Evolutionary conservation across 2,329 filamentous ascomycete species (phyloP).

Genomic region (Dothiorella sarmentorum): DNA sequence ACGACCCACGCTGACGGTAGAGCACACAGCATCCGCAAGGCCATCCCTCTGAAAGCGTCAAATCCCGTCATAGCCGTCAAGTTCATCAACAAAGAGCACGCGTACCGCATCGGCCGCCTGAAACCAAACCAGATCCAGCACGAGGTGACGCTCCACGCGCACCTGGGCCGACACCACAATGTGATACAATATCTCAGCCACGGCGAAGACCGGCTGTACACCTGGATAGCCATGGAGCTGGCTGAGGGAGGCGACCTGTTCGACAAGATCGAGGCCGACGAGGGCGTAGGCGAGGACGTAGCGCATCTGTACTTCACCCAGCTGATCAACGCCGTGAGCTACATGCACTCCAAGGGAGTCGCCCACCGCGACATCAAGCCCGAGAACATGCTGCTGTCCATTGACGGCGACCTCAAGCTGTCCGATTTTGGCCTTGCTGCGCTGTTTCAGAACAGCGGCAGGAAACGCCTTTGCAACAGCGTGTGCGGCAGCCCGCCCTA

Average conservation of each 20-base stretch:
- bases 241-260: slow-evolving; percentile 95
- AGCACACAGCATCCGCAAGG: slow-evolving; percentile 78
- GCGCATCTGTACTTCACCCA: slow-evolving; percentile 96
- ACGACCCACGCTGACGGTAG: slow-evolving; percentile 13
- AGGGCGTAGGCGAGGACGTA: slow-evolving; percentile 89
- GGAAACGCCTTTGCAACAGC: slow-evolving; percentile 76
- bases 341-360: slow-evolving; percentile 94
- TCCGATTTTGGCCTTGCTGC: slow-evolving; percentile 96
- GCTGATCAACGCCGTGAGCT: slow-evolving; percentile 83
- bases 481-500: slow-evolving; percentile 96
- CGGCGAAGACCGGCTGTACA: slow-evolving; percentile 81
- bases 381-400: slow-evolving; percentile 89
- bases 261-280: slow-evolving; percentile 98
- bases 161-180: slow-evolving; percentile 85
- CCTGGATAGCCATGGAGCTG: slow-evolving; percentile 98
- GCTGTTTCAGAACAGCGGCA: slow-evolving; percentile 84
- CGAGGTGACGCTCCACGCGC: slow-evolving; percentile 86
- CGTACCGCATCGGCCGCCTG: slow-evolving; percentile 81
- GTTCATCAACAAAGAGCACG: slow-evolving; percentile 97
- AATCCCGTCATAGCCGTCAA: slow-evolving; percentile 92
- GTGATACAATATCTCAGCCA: slow-evolving; percentile 90
- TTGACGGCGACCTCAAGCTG: slow-evolving; percentile 82
- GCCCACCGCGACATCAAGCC: slow-evolving; percentile 75
- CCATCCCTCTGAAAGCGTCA: slow-evolving; percentile 65
- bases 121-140: slow-evolving; percentile 85